Conservation (phyloP, 768 basidiomycete genomes). For the Tubosaeta sp. region DNA sequence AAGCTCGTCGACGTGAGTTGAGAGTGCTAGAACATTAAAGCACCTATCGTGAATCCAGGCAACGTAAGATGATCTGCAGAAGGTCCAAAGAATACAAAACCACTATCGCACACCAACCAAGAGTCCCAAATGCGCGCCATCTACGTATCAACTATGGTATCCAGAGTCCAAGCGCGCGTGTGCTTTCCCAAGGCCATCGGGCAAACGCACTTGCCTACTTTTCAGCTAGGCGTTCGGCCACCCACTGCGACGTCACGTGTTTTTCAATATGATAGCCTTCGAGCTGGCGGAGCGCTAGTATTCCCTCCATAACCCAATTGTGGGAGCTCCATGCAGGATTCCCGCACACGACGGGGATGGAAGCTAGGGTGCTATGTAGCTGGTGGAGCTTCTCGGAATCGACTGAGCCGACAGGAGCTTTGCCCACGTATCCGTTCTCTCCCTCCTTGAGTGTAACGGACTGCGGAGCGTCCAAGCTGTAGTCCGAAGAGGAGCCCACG, state of each 20-base stretch:
- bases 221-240: slow-evolving; percentile 24
- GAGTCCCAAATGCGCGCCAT: slow-evolving; percentile 20
- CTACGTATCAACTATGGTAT: slow-evolving; percentile 19
- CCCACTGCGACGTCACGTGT: slow-evolving; percentile 27
- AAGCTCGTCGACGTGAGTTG: background rate
- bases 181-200: slow-evolving; percentile 1
- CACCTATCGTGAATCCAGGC: slow-evolving; percentile 11
- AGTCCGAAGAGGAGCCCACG: slow-evolving; percentile 25
- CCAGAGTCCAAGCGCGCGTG: slow-evolving; percentile 13
- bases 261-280: slow-evolving; percentile 30
- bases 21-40: slow-evolving; percentile 10
- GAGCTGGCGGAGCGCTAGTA: slow-evolving; percentile 23
- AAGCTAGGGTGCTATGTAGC: slow-evolving; percentile 26
- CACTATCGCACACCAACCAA: slow-evolving; percentile 11
- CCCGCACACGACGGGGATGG: slow-evolving; percentile 23
- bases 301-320: slow-evolving; percentile 31
- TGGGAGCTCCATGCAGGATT: slow-evolving; percentile 27
- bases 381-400: slow-evolving; percentile 28
- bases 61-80: slow-evolving; percentile 14
- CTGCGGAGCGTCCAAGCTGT: slow-evolving; percentile 29
- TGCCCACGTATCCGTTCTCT: slow-evolving; percentile 26
- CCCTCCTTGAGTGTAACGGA: slow-evolving; percentile 30
- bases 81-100: slow-evolving; percentile 23
- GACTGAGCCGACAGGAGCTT: slow-evolving; percentile 19
- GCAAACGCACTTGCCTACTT: slow-evolving; percentile 17